A percentile compares a stretch with the other conserved stretches of the same genome.
Conservation (phyloP, 805 yeast genomes). For the Hanseniaspora pseudoguilliermondii region DNA sequence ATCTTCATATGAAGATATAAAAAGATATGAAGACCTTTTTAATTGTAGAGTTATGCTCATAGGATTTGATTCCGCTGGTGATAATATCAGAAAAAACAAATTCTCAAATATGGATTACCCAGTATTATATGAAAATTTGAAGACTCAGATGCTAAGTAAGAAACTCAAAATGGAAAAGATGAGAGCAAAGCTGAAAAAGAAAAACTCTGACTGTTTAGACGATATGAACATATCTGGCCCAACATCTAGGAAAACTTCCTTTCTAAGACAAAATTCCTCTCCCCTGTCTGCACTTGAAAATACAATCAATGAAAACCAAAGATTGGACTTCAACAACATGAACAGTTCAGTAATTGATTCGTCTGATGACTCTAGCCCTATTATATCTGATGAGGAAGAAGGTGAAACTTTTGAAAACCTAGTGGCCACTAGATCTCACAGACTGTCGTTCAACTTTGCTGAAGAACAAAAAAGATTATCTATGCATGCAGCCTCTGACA, state of each 20-base stretch:
- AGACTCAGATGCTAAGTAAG: constrained; percentile 1
- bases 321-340: not conserved
- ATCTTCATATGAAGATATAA: not conserved
- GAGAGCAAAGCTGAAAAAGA: not conserved
- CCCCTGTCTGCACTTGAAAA: constrained; percentile 4
- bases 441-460: constrained; percentile 2
- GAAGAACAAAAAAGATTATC: not conserved
- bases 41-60: constrained; percentile 6
- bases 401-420: not conserved
- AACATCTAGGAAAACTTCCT: not conserved
- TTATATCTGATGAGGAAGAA: not conserved
- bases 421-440: constrained; percentile 5
- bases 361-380: not conserved
- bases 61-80: not conserved
- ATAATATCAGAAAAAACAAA: not conserved
- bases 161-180: not conserved
- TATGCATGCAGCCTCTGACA: not conserved
- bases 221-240: not conserved
- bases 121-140: not conserved
- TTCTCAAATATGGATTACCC: constrained; percentile 10
- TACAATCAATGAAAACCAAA: not conserved
- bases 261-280: constrained; percentile 1
- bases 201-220: not conserved
- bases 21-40: constrained; percentile 9
- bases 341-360: not conserved